These are phyloP conservation scores for Calamus simplicifolius DNA, from an alignment of 176 grass and related monocot species.

Conservation along the genomic window DNA sequence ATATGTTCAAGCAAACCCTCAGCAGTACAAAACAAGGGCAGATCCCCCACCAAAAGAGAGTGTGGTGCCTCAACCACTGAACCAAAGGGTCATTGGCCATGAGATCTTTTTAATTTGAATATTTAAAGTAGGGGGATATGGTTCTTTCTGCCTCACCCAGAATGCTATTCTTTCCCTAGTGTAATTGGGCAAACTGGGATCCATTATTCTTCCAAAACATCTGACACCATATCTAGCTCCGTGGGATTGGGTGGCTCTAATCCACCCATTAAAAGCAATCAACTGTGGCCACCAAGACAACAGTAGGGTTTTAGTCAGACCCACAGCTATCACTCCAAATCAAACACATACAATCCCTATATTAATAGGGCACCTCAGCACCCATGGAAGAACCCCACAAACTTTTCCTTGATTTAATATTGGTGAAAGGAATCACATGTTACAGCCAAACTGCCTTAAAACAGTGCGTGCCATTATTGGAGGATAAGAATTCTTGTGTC, in stretches of 20 bases:
- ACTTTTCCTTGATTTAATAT: not conserved
- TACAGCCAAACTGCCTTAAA: not conserved
- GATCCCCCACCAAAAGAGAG: not conserved
- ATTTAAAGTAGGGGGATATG: constrained; percentile 1
- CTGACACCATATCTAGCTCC: not conserved
- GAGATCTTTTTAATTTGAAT: not conserved
- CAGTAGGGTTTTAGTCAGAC: not conserved
- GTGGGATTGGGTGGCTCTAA: not conserved
- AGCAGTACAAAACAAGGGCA: too few species aligned
- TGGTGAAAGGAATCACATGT: not conserved
- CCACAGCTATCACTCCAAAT: not conserved
- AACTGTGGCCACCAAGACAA: not conserved
- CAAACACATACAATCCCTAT: not conserved
- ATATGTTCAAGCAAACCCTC: too few species aligned
- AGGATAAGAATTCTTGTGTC: not conserved
- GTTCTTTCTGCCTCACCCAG: not conserved
- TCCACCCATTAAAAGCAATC: not conserved
- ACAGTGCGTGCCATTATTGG: not conserved
- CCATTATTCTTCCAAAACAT: not conserved
- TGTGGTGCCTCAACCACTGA: constrained; percentile 6
- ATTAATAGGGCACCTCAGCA: constrained; percentile 2
- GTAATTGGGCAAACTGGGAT: not conserved
- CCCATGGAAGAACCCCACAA: constrained; percentile 2
- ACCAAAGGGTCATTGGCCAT: too few species aligned
- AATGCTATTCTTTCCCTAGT: not conserved